Evolutionary conservation across 2,329 filamentous ascomycete genomes (phyloP).

Genomic region (Fusarium sp.): DNA sequence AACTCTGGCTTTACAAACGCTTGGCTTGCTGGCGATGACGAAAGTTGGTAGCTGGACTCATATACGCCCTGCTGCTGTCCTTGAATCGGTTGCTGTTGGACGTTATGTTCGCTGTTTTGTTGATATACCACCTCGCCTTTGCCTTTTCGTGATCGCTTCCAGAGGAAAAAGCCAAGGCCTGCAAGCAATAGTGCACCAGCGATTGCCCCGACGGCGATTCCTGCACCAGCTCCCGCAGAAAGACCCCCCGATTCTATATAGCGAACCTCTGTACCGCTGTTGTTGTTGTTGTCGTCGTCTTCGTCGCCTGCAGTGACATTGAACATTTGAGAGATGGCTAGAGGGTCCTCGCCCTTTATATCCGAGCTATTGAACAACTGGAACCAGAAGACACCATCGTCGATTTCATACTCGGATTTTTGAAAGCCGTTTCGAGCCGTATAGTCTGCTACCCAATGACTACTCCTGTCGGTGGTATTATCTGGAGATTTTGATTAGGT

Average conservation of each 20-base stretch:
- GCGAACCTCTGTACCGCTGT: too few relatives aligned
- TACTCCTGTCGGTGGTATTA: constrained; percentile 14
- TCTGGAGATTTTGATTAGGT: neutral
- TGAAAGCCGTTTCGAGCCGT: neutral
- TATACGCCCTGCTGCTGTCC: neutral
- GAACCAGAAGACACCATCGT: constrained; percentile 13
- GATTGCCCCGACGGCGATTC: constrained; percentile 14
- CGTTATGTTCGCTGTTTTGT: neutral
- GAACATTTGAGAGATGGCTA: constrained; percentile 13
- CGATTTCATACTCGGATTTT: neutral
- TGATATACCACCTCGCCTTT: neutral
- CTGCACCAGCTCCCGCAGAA: constrained; percentile 8
- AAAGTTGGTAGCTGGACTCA: neutral
- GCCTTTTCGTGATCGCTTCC: constrained; percentile 6
- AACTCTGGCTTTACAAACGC: constrained; percentile 1
- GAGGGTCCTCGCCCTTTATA: neutral
- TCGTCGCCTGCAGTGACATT: constrained; percentile 6
- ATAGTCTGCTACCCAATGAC: constrained; percentile 6
- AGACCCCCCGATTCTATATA: neutral
- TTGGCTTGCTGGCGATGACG: neutral
- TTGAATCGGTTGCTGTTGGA: neutral
- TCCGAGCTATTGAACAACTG: neutral
- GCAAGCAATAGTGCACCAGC: neutral
- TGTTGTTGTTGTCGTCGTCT: too few relatives aligned
- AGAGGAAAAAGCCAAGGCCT: constrained; percentile 8